Percentiles rank a stretch among this genome's conserved stretches.
phyloP scores from a whole-genome alignment of 1,284 basidiomycete species.

The Meira nashicola region DNA sequence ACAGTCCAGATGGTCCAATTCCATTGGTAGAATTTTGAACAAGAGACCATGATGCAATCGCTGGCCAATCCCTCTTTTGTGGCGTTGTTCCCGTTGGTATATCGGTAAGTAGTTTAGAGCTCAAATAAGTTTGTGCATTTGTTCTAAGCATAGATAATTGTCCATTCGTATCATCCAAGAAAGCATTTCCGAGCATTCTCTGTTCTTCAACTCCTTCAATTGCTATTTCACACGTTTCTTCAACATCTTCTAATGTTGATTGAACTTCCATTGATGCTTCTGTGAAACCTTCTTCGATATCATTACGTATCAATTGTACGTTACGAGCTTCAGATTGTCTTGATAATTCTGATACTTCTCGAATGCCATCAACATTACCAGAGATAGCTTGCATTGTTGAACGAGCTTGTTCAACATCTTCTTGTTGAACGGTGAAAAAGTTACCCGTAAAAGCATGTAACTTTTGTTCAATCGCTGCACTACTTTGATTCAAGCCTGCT shows the following conservation, averaged over 20 bases:
- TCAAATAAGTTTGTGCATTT: background rate
- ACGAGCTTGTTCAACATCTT: background rate
- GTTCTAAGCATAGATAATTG: background rate
- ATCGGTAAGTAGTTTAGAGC: background rate
- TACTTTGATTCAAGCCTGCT: constrained; percentile 1
- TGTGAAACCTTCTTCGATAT: background rate
- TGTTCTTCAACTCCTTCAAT: background rate
- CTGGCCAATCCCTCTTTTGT: constrained; percentile 5
- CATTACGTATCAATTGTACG: background rate
- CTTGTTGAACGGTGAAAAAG: constrained; percentile 1
- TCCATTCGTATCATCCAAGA: background rate
- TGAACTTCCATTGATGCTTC: background rate
- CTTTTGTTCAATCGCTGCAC: background rate
- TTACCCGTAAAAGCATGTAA: background rate
- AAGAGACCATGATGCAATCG: background rate
- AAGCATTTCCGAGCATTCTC: background rate
- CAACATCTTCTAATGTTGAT: background rate
- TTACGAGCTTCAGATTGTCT: background rate
- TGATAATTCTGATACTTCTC: background rate
- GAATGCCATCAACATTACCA: background rate
- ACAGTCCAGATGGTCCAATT: too few species aligned
- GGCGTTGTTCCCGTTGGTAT: background rate
- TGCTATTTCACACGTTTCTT: constrained; percentile 1
- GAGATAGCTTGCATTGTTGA: background rate
- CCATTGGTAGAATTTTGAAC: background rate